phyloP scores from a whole-genome alignment of 139 green algal species.

The Micromonas pusilla region DNA sequence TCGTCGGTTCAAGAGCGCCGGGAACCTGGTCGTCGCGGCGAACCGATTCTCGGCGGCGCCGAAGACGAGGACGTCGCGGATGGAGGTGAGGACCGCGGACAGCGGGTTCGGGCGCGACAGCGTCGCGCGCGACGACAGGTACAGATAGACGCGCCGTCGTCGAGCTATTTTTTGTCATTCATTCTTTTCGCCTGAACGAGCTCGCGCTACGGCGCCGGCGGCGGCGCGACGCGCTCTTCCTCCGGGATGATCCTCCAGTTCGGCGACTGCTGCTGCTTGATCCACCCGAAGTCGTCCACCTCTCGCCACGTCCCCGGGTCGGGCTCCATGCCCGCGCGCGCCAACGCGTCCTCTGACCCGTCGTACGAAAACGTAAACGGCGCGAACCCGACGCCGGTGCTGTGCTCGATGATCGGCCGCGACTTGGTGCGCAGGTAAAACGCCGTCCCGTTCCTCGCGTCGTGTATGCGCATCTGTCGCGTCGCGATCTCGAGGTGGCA shows the following conservation, averaged over 20 bases:
- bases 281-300: conserved; percentile 79
- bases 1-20: too few species aligned
- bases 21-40: too few species aligned
- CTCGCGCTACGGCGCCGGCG: too few species aligned
- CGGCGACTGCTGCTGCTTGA: conserved; percentile 60
- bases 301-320: conserved; percentile 30
- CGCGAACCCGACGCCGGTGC: conserved; percentile 51
- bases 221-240: conserved; percentile 22
- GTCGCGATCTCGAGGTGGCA: neutral
- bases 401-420: conserved; percentile 74
- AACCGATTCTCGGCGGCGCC: too few species aligned
- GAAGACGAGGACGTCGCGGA: too few species aligned
- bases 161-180: too few species aligned
- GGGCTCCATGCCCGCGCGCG: conserved; percentile 31
- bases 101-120: too few species aligned
- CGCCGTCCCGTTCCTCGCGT: conserved; percentile 35
- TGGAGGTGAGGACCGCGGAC: too few species aligned
- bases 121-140: too few species aligned
- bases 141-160: too few species aligned
- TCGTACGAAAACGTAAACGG: conserved; percentile 39
- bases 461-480: conserved; percentile 58
- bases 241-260: conserved; percentile 54
- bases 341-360: conserved; percentile 27
- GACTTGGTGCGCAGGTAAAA: conserved; percentile 58
- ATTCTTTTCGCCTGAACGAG: too few species aligned